Conservation (phyloP, 805 yeast species). For the Starmerella stigmatis region DNA sequence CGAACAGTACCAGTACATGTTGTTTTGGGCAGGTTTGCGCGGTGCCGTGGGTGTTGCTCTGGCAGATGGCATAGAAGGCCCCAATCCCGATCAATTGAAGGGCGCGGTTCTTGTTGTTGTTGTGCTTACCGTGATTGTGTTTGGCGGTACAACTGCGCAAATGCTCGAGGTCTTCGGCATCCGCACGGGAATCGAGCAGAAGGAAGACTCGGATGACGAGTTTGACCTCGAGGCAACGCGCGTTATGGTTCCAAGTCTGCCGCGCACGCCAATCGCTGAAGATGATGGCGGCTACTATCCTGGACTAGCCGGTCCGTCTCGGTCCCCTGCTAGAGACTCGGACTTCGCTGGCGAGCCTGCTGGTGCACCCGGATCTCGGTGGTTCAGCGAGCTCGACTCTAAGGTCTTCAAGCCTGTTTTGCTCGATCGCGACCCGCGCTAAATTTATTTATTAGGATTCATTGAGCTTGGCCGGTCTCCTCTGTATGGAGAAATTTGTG, state of each 20-base stretch:
- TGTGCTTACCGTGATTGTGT: slow-evolving; percentile 85
- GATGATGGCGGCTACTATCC: slow-evolving; percentile 29
- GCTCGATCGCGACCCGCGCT: slow-evolving; percentile 41
- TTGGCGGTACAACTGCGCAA: slow-evolving; percentile 97
- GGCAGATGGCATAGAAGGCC: slow-evolving; percentile 96
- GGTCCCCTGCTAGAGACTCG: background rate
- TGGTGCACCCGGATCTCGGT: slow-evolving; percentile 30
- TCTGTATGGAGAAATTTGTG: no score
- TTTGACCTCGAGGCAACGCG: slow-evolving; percentile 71
- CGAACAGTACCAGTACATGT: slow-evolving; percentile 94
- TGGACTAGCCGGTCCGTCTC: slow-evolving; percentile 22
- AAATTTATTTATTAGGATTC: background rate
- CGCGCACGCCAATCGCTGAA: background rate
- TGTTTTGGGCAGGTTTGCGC: slow-evolving; percentile 97
- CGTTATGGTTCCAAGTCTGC: background rate
- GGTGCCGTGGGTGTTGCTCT: slow-evolving; percentile 99
- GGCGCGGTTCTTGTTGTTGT: slow-evolving; percentile 97
- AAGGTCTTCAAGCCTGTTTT: slow-evolving; percentile 86
- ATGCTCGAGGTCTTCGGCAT: slow-evolving; percentile 94
- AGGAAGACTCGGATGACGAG: slow-evolving; percentile 81
- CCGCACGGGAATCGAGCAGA: slow-evolving; percentile 80
- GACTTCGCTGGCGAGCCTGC: slow-evolving; percentile 5
- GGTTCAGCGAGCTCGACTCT: slow-evolving; percentile 93
- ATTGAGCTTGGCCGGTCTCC: no score
- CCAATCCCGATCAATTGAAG: slow-evolving; percentile 70